These are phyloP conservation scores for Paramecium sexaurelia DNA, from an alignment of 73 alveolate genomes.

Conservation along the genomic window DNA sequence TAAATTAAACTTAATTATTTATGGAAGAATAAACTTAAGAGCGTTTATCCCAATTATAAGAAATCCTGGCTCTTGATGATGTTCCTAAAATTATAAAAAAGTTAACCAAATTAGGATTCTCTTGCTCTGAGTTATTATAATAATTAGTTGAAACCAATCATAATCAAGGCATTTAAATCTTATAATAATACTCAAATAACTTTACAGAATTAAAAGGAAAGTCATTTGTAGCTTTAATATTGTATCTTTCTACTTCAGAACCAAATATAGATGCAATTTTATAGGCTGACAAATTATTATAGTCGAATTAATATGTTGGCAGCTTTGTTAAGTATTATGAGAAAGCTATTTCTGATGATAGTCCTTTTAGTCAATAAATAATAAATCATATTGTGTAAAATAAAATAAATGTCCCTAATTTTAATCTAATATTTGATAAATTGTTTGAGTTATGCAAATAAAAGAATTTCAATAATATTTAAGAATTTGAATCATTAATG, in stretches of 20 bases:
- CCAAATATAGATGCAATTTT: neutral
- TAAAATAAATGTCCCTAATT: neutral
- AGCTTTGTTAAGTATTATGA: neutral
- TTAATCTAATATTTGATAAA: neutral
- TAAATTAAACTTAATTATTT: neutral
- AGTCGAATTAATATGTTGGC: slow-evolving; percentile 3
- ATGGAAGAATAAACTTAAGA: neutral
- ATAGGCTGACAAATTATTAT: neutral
- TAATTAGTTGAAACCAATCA: neutral
- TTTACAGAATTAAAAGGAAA: neutral
- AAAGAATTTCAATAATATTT: neutral
- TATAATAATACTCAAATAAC: neutral
- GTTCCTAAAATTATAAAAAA: neutral
- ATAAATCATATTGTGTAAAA: neutral
- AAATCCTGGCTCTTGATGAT: neutral
- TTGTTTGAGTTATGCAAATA: neutral
- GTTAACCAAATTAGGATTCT: neutral
- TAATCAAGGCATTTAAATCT: neutral
- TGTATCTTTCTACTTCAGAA: neutral
- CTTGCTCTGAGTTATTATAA: neutral
- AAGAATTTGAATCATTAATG: neutral
- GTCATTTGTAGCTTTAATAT: neutral
- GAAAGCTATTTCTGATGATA: neutral
- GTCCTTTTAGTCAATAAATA: neutral
- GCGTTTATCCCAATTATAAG: neutral